phyloP scores from a whole-genome alignment of 2,329 filamentous ascomycete genomes.

The Colletotrichum eremochloae region DNA sequence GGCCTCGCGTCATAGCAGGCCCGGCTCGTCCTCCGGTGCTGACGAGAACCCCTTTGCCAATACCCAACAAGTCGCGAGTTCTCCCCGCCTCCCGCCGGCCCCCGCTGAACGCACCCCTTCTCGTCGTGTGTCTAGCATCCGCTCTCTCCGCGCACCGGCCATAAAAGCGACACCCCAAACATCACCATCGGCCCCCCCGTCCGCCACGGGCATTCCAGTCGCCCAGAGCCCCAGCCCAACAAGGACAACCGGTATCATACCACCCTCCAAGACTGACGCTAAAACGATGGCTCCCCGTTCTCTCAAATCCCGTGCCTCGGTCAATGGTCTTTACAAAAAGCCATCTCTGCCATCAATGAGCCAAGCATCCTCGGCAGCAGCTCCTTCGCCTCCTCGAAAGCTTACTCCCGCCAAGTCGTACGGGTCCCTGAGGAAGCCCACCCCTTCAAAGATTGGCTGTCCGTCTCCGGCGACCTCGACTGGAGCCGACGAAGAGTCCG shows the following conservation, averaged over 20 bases:
- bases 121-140: slow-evolving; percentile 49
- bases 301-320: slow-evolving; percentile 65
- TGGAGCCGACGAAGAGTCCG: slow-evolving; percentile 47
- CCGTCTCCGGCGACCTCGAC: slow-evolving; percentile 25
- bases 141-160: slow-evolving; percentile 53
- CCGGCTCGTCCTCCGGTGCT: slow-evolving; percentile 66
- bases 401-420: slow-evolving; percentile 35
- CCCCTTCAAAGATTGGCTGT: slow-evolving; percentile 17
- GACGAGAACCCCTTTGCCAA: slow-evolving; percentile 56
- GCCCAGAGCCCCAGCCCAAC: slow-evolving; percentile 56
- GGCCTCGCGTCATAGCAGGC: slow-evolving; percentile 65
- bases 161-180: slow-evolving; percentile 46
- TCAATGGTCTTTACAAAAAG: slow-evolving; percentile 68
- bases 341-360: slow-evolving; percentile 61
- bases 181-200: slow-evolving; percentile 46
- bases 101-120: slow-evolving; percentile 60
- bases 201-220: slow-evolving; percentile 50
- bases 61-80: slow-evolving; percentile 59
- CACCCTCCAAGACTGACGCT: slow-evolving; percentile 56
- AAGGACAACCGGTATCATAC: slow-evolving; percentile 48
- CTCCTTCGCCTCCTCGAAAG: slow-evolving; percentile 23
- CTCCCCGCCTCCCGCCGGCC: slow-evolving; percentile 59
- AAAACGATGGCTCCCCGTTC: slow-evolving; percentile 62
- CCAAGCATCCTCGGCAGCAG: slow-evolving; percentile 15
- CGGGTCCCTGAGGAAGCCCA: slow-evolving; percentile 29